Conservation (phyloP, 2,329 filamentous ascomycete genomes). For the Neoscytalidium dimidiatum region DNA sequence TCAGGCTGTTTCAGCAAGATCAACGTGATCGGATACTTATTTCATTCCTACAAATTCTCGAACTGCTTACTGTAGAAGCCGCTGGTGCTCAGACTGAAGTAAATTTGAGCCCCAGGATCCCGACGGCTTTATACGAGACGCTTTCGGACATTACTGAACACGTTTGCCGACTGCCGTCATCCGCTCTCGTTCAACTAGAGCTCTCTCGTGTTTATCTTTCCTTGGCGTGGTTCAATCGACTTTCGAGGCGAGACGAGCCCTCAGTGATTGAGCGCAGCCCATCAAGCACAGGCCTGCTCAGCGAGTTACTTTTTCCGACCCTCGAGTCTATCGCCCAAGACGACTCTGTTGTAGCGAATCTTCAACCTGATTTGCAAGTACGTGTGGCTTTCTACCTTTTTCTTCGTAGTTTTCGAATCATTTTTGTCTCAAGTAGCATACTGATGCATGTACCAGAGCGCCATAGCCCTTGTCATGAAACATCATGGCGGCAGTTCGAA, state of each 20-base stretch:
- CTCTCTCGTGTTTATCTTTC: neutral
- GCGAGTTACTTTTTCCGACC: neutral
- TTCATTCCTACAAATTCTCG: neutral
- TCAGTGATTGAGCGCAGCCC: neutral
- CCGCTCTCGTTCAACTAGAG: neutral
- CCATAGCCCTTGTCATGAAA: neutral
- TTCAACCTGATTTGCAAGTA: conserved; percentile 38
- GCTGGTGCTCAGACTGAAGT: neutral
- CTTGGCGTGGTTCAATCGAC: neutral
- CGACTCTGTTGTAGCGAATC: conserved; percentile 21
- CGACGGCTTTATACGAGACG: neutral
- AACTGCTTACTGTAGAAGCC: neutral
- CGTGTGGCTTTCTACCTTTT: conserved; percentile 11
- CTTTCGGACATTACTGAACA: neutral
- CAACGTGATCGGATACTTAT: neutral
- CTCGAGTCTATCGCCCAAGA: conserved; percentile 28
- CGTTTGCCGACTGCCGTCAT: neutral
- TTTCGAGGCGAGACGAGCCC: neutral
- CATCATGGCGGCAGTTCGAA: too few species aligned
- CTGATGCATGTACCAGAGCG: neutral
- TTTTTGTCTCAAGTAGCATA: too few species aligned
- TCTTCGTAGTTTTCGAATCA: conserved; percentile 14
- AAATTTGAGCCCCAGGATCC: neutral
- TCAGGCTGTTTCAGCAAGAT: neutral
- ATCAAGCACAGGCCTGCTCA: neutral